Evolutionary conservation across 257 asterid genomes (phyloP), one percentile per base, ranked within the genome.

Genomic region (Capsicum pubescens): DNA sequence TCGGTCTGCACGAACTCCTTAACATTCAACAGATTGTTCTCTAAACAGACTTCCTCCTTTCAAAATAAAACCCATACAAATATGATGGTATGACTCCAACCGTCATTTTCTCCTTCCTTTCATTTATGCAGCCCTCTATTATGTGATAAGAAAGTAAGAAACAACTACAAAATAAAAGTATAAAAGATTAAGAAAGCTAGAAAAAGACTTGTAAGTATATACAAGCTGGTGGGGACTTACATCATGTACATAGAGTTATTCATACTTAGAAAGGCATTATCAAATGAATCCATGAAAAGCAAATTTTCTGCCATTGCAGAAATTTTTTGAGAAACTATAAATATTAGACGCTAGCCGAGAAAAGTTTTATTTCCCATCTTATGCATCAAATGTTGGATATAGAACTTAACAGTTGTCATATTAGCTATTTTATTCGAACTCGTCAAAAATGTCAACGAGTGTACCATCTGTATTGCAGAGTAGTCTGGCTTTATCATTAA

Each of bases 221-320:
- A 70, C 71, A 81, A 69, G 70, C 58, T 32, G 3, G 39, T 70
- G 78, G 78, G 32, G 83, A 88, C 99, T 92, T 89, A 95, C 99
- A 97, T 92, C 88, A 84, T 82, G 89, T 90, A 92, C 90, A 97
- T 85, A 87, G 92, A 91, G 71, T 88, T 87, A 86, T 95, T 97
- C 93, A 91, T 83, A 84, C 86, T 90, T 55, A 93, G 96, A 85
- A 93, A 93, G 88, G 93, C 90, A 50, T 74, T 90, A 85, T 97
- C 94, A 86, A 93, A 97, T 71, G 98, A 97, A 90, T 95, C 97
- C 98, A 95, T 88, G 85, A 91, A 90, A 86, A 95, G 95, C 87
- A 93, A 88, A 86, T 93, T 91, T 91, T 97, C 98, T 69, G 99
- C 93, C 84, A 90, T 89, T 82, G 89, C 32, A 85, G 96, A 93